Evolutionary conservation across 2,329 filamentous ascomycete genomes (phyloP).

Genomic region (Phaeosphaeriaceae sp.): DNA sequence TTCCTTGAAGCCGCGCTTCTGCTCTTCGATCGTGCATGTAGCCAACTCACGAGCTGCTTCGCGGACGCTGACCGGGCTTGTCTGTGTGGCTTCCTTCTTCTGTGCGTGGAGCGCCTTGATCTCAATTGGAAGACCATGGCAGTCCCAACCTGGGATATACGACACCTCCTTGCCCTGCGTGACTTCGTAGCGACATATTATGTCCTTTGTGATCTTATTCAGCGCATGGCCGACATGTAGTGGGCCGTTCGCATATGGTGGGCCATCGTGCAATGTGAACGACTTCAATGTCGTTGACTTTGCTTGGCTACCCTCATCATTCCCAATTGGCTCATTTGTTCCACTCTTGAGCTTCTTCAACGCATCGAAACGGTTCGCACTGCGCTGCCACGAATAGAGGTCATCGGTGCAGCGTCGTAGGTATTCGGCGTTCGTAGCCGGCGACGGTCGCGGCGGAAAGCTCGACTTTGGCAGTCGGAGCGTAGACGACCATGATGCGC

Average conservation of each 20-base stretch:
- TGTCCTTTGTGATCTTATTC: constrained; percentile 97
- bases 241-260: constrained; percentile 92
- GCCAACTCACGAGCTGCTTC: constrained; percentile 71
- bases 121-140: constrained; percentile 96
- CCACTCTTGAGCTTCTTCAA: neutral
- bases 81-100: constrained; percentile 47
- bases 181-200: constrained; percentile 83
- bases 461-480: constrained; percentile 57
- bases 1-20: constrained; percentile 75
- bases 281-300: constrained; percentile 53
- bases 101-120: constrained; percentile 81
- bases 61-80: constrained; percentile 64
- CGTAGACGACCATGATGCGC: constrained; percentile 53
- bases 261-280: constrained; percentile 92
- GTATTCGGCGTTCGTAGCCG: constrained; percentile 54
- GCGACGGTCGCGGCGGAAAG: constrained; percentile 55
- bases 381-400: constrained; percentile 85
- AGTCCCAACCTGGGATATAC: constrained; percentile 96
- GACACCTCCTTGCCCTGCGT: constrained; percentile 77
- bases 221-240: constrained; percentile 93
- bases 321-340: neutral
- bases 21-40: constrained; percentile 70
- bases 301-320: neutral
- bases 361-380: constrained; percentile 36
- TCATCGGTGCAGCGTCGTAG: constrained; percentile 83